phyloP scores from a whole-genome alignment of 192 early-diverging fungal species.

The Glomus cerebriforme region DNA sequence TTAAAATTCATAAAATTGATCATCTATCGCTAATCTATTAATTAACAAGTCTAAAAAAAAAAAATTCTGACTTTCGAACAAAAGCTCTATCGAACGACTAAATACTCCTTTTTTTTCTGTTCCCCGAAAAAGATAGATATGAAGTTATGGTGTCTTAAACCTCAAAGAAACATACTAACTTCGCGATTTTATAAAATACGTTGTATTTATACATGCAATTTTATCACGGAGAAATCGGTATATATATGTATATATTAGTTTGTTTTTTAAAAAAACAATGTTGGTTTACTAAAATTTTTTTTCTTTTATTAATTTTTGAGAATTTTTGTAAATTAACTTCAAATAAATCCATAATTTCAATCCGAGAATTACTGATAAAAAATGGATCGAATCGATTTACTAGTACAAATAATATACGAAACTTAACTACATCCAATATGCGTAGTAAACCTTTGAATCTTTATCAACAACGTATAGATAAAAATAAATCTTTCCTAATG shows the following conservation, averaged over 20 bases:
- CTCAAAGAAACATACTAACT: not conserved
- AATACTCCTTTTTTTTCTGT: too few relatives aligned
- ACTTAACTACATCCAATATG: not conserved
- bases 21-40: too few relatives aligned
- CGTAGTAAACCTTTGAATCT: not conserved
- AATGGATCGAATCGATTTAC: not conserved
- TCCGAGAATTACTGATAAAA: not conserved
- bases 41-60: too few relatives aligned
- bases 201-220: too few relatives aligned
- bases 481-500: slow-evolving; percentile 46
- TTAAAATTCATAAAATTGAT: too few relatives aligned
- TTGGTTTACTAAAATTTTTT: too few relatives aligned
- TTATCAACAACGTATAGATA: not conserved
- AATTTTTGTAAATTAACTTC: not conserved
- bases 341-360: not conserved
- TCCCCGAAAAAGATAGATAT: not conserved
- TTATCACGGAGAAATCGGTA: not conserved
- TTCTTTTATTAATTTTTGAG: not conserved
- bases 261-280: too few relatives aligned
- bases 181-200: not conserved
- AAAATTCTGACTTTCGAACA: too few relatives aligned
- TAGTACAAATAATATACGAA: not conserved
- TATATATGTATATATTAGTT: not conserved
- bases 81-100: too few relatives aligned
- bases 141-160: not conserved